A percentile compares a stretch with the other conserved stretches of the same genome.
Conservation (phyloP, 2,329 filamentous ascomycete species). For the Hymenoscyphus albidus region DNA sequence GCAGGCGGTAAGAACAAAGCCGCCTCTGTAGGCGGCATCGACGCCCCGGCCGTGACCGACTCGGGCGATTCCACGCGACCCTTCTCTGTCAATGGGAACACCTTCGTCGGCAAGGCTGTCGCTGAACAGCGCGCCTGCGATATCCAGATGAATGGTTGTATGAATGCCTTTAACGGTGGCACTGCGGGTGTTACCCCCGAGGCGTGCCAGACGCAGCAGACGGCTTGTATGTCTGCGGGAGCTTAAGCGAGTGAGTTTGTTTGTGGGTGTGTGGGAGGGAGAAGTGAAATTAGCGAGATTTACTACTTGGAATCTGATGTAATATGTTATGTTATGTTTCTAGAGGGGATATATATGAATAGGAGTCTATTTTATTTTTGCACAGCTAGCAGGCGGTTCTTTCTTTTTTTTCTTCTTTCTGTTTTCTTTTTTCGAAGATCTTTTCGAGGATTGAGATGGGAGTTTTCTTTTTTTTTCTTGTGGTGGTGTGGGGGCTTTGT, state of each 20-base stretch:
- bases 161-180: conserved; percentile 49
- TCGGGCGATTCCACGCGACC: conserved; percentile 48
- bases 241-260: not conserved
- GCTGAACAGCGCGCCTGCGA: conserved; percentile 59
- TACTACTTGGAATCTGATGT: not conserved
- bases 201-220: not conserved
- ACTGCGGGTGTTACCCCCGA: not conserved
- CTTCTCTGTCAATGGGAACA: conserved; percentile 53
- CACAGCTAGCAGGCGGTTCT: no score
- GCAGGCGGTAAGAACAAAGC: conserved; percentile 18
- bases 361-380: no score
- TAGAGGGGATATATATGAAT: not conserved
- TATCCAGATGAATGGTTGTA: conserved; percentile 60
- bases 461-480: not conserved
- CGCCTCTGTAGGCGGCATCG: conserved; percentile 42
- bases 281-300: not conserved
- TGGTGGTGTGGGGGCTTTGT: not conserved
- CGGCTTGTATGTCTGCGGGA: not conserved
- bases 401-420: no score
- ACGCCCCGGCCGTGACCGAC: conserved; percentile 47
- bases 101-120: conserved; percentile 51
- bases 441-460: not conserved
- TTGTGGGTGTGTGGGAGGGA: not conserved
- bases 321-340: not conserved
- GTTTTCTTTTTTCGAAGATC: not conserved